Conservation (phyloP, 2,329 filamentous ascomycete species). For the Diaporthe citri region DNA sequence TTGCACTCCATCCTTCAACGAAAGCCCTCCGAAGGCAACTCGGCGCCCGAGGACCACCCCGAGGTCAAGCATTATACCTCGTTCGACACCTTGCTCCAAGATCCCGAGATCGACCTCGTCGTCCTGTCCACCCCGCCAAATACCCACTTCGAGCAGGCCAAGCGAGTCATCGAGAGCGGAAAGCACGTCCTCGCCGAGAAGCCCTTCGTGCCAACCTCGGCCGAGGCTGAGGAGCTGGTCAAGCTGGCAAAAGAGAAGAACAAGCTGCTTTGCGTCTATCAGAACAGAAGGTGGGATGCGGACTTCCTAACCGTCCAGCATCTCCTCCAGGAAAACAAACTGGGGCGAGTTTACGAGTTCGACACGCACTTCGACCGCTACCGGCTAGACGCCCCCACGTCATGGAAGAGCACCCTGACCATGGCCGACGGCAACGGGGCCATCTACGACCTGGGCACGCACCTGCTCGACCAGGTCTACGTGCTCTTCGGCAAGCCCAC, state of each 20-base stretch:
- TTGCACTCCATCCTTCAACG: conserved; percentile 84
- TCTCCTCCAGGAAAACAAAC: conserved; percentile 67
- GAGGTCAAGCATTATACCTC: conserved; percentile 73
- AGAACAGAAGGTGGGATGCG: conserved; percentile 82
- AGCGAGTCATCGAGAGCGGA: conserved; percentile 73
- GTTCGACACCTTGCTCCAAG: conserved; percentile 72
- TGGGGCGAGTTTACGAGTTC: conserved; percentile 82
- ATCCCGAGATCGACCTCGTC: conserved; percentile 76
- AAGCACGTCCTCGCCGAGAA: conserved; percentile 89
- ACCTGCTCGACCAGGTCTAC: conserved; percentile 82
- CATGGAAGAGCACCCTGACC: conserved; percentile 75
- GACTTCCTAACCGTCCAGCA: conserved; percentile 80
- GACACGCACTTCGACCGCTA: conserved; percentile 86
- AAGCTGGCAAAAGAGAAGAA: conserved; percentile 63
- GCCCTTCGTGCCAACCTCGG: conserved; percentile 80
- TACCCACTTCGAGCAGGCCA: conserved; percentile 76
- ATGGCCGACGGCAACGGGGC: conserved; percentile 74
- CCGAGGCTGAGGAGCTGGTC: conserved; percentile 75
- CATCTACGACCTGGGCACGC: conserved; percentile 81
- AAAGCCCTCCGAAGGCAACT: conserved; percentile 71
- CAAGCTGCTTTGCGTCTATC: conserved; percentile 75
- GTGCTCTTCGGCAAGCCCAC: conserved; percentile 77
- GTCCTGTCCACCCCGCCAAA: conserved; percentile 79
- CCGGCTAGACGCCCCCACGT: conserved; percentile 67
- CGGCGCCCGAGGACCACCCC: conserved; percentile 78